phyloP scores from a whole-genome alignment of 2,329 filamentous ascomycete genomes.

The Cladosporium sp. region DNA sequence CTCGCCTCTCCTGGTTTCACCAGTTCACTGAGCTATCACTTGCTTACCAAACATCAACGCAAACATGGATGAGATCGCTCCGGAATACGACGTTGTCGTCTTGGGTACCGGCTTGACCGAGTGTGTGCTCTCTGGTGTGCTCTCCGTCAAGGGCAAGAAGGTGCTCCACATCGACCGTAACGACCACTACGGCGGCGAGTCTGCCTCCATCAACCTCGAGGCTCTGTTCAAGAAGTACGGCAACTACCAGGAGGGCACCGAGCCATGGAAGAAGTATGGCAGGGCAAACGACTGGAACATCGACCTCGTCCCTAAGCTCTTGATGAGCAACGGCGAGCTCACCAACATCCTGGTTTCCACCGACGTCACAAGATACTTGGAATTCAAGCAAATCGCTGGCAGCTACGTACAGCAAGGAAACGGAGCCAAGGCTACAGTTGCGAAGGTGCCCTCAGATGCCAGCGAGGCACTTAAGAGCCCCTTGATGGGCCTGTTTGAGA shows the following conservation, averaged over 20 bases:
- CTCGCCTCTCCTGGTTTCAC: slow-evolving; percentile 4
- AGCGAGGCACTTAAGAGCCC: slow-evolving; percentile 85
- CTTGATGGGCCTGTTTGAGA: slow-evolving; percentile 96
- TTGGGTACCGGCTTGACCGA: slow-evolving; percentile 97
- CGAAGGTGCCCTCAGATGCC: slow-evolving; percentile 94
- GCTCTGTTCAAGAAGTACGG: slow-evolving; percentile 96
- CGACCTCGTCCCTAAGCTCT: slow-evolving; percentile 94
- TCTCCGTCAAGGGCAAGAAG: slow-evolving; percentile 98
- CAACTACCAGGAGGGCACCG: slow-evolving; percentile 71
- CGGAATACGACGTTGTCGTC: slow-evolving; percentile 98
- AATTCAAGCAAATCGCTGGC: slow-evolving; percentile 69
- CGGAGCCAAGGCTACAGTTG: slow-evolving; percentile 80
- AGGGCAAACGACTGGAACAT: slow-evolving; percentile 99
- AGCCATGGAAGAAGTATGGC: slow-evolving; percentile 98
- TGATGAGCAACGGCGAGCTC: slow-evolving; percentile 97
- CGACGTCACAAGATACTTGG: slow-evolving; percentile 58
- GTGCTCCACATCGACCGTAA: slow-evolving; percentile 98
- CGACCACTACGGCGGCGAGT: slow-evolving; percentile 96
- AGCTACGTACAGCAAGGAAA: slow-evolving; percentile 91
- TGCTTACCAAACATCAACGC: slow-evolving; percentile 13
- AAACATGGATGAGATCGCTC: slow-evolving; percentile 94
- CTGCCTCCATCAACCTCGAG: slow-evolving; percentile 95
- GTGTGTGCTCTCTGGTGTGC: slow-evolving; percentile 95
- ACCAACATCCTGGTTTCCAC: slow-evolving; percentile 98
- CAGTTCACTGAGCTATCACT: slow-evolving; percentile 1